Percentiles rank a stretch among this genome's conserved stretches.
Conservation (phyloP, 2,329 filamentous ascomycete species). For the Apiospora malaysiana region DNA sequence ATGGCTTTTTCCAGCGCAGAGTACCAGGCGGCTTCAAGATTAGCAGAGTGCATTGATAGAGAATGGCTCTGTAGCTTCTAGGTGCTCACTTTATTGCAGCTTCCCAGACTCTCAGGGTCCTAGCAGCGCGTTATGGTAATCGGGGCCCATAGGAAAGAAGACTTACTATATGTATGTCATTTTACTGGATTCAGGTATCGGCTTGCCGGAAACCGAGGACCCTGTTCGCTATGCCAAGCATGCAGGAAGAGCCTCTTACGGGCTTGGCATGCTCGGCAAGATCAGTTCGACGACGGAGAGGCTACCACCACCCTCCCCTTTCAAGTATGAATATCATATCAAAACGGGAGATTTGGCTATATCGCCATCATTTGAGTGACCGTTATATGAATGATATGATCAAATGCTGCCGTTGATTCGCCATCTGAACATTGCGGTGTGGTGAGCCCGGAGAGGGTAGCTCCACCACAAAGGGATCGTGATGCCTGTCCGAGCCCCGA, state of each 20-base stretch:
- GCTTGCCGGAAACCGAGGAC: not conserved
- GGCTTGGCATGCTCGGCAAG: slow-evolving; percentile 6
- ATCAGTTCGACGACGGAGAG: not conserved
- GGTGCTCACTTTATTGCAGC: no score
- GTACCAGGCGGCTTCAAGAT: slow-evolving; percentile 47
- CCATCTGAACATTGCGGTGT: not conserved
- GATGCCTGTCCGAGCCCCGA: not conserved
- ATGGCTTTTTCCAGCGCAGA: slow-evolving; percentile 43
- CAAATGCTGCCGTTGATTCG: not conserved
- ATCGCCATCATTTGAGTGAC: not conserved
- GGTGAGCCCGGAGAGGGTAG: not conserved
- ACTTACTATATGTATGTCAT: not conserved
- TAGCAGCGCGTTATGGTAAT: no score
- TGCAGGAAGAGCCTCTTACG: not conserved
- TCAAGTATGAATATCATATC: not conserved
- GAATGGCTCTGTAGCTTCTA: not conserved
- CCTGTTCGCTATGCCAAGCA: not conserved
- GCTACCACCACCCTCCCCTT: not conserved
- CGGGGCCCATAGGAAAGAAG: no score
- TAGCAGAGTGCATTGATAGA: slow-evolving; percentile 18
- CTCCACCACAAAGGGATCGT: not conserved
- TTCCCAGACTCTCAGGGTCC: no score
- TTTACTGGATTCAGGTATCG: not conserved
- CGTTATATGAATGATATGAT: not conserved
- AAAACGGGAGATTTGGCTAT: not conserved